Evolutionary conservation across 768 basidiomycete genomes (phyloP).

Genomic region (Lanmaoa rubissima): DNA sequence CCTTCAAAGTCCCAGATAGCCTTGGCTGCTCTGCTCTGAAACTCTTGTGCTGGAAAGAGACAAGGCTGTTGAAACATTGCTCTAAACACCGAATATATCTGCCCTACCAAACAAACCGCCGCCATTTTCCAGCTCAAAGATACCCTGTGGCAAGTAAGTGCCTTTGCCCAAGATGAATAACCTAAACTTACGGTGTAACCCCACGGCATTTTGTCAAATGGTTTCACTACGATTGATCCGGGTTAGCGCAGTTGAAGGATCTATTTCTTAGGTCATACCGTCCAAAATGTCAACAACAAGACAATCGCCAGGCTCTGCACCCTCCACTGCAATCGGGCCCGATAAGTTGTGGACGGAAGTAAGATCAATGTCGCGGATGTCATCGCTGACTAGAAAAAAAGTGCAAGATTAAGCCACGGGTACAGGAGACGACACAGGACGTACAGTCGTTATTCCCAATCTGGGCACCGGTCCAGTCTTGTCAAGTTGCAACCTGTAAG

Average conservation of each 20-base stretch:
- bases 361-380: slow-evolving; percentile 63
- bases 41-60: slow-evolving; percentile 51
- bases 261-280: slow-evolving; percentile 35
- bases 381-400: slow-evolving; percentile 52
- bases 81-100: neutral
- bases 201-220: slow-evolving; percentile 79
- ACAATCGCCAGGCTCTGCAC: slow-evolving; percentile 76
- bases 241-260: neutral
- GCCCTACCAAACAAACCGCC: slow-evolving; percentile 65
- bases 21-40: slow-evolving; percentile 68
- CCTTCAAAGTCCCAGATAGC: slow-evolving; percentile 82
- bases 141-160: slow-evolving; percentile 45
- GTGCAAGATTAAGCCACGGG: neutral
- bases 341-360: slow-evolving; percentile 71
- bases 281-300: slow-evolving; percentile 81
- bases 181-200: slow-evolving; percentile 58
- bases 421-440: slow-evolving; percentile 14
- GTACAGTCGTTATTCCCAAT: slow-evolving; percentile 73
- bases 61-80: neutral
- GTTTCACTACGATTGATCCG: slow-evolving; percentile 41
- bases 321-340: slow-evolving; percentile 72
- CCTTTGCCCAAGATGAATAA: too few species aligned
- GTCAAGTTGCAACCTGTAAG: neutral
- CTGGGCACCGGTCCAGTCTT: slow-evolving; percentile 79
- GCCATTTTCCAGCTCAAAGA: slow-evolving; percentile 72